These are phyloP conservation scores for Geotrichum bryndzae DNA, from an alignment of 1,139 yeast genomes.

Conservation along the genomic window DNA sequence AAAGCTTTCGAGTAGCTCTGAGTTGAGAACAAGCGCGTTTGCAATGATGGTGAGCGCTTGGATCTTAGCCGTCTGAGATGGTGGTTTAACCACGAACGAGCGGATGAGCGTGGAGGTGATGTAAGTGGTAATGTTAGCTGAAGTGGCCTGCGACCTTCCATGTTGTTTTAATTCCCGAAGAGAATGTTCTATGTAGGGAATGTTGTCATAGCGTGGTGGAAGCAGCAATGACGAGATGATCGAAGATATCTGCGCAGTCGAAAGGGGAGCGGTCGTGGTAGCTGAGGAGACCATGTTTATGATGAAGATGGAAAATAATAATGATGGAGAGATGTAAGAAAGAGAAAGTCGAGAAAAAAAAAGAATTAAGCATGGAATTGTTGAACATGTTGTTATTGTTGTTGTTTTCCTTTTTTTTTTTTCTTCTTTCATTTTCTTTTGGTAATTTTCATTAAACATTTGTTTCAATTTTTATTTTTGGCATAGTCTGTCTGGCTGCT, in stretches of 20 bases:
- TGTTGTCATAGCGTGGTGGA: background rate
- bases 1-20: conserved; percentile 17
- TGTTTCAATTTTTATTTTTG: background rate
- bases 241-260: background rate
- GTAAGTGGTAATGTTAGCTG: background rate
- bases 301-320: background rate
- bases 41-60: conserved; percentile 26
- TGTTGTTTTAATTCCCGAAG: conserved; percentile 5
- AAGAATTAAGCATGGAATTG: background rate
- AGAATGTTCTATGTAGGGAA: background rate
- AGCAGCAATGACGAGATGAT: background rate
- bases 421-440: background rate
- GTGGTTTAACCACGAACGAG: conserved; percentile 1
- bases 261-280: background rate
- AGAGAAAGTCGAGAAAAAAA: background rate
- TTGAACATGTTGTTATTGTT: background rate
- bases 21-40: conserved; percentile 24
- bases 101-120: background rate
- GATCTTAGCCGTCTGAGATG: conserved; percentile 11
- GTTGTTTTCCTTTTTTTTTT: background rate
- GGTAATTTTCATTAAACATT: background rate
- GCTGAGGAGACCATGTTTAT: background rate
- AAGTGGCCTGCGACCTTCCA: conserved; percentile 7
- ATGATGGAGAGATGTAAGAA: background rate
- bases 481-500: background rate